phyloP scores from a whole-genome alignment of 1,284 basidiomycete species.

The Pholiota adiposa region DNA sequence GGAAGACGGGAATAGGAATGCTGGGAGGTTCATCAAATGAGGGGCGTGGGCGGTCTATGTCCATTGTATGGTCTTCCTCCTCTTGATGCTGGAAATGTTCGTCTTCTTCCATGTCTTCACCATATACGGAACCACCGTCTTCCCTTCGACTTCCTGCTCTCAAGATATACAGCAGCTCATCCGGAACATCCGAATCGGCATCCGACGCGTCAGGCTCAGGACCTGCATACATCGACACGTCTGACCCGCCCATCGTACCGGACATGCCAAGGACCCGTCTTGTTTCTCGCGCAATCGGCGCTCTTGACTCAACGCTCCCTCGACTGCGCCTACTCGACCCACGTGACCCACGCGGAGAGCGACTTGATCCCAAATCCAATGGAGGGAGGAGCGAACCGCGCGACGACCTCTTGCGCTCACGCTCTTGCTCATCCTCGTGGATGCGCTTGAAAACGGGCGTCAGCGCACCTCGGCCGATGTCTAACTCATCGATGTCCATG shows the following conservation, averaged over 20 bases:
- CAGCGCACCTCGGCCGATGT: constrained; percentile 6
- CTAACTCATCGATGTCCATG: constrained; percentile 5
- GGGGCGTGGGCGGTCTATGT: background rate
- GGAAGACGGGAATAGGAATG: constrained; percentile 24
- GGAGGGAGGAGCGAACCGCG: background rate
- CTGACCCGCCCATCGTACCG: constrained; percentile 67
- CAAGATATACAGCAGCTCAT: constrained; percentile 70
- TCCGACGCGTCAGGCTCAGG: background rate
- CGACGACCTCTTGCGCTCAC: background rate
- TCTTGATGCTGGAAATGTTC: constrained; percentile 2
- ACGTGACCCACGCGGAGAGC: background rate
- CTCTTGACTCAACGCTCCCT: constrained; percentile 24
- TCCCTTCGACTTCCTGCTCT: constrained; percentile 14
- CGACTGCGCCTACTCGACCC: constrained; percentile 16
- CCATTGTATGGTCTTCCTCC: constrained; percentile 1
- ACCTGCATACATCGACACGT: constrained; percentile 32
- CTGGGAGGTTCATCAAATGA: background rate
- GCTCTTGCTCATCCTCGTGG: constrained; percentile 15
- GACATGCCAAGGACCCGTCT: constrained; percentile 61
- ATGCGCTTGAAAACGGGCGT: constrained; percentile 51
- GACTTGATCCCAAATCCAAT: background rate
- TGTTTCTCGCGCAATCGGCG: constrained; percentile 31
- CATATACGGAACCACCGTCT: constrained; percentile 48
- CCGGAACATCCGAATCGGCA: constrained; percentile 71
- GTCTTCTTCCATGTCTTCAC: constrained; percentile 14